Conservation (phyloP, 2,329 filamentous ascomycete species). For the Pseudocercospora eumusae region DNA sequence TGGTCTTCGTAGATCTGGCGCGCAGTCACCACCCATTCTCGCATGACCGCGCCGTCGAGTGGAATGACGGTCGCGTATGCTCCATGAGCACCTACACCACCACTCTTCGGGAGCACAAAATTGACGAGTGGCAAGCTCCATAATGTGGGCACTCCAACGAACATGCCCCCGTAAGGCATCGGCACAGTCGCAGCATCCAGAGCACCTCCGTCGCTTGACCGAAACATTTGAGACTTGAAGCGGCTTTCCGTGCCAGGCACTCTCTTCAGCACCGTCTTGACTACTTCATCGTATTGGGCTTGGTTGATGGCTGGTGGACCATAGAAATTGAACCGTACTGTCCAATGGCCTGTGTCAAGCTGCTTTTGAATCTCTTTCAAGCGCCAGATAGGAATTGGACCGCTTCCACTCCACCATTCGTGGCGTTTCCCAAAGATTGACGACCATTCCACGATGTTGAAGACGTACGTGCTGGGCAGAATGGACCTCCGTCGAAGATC, state of each 20-base stretch:
- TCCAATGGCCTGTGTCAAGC: not conserved
- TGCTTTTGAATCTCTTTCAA: conserved; percentile 1
- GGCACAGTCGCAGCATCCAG: not conserved
- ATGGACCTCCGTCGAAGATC: not conserved
- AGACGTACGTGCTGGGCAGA: not conserved
- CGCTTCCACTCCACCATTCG: not conserved
- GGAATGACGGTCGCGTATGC: not conserved
- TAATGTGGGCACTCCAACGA: not conserved
- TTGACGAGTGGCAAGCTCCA: not conserved
- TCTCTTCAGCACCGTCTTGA: not conserved
- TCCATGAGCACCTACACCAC: not conserved
- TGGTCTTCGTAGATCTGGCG: not conserved
- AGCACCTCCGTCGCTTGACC: not conserved
- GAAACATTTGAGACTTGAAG: not conserved
- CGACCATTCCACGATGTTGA: not conserved
- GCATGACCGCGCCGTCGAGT: not conserved
- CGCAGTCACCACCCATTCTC: not conserved
- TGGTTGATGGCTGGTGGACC: not conserved
- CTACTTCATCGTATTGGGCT: not conserved
- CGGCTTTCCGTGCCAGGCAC: not conserved
- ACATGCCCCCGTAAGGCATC: not conserved
- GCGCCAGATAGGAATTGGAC: not conserved
- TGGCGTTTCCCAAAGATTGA: not conserved
- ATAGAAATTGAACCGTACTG: not conserved
- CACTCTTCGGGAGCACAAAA: not conserved